Conservation (phyloP, 2,329 filamentous ascomycete species). For the Colletotrichum aenigma region DNA sequence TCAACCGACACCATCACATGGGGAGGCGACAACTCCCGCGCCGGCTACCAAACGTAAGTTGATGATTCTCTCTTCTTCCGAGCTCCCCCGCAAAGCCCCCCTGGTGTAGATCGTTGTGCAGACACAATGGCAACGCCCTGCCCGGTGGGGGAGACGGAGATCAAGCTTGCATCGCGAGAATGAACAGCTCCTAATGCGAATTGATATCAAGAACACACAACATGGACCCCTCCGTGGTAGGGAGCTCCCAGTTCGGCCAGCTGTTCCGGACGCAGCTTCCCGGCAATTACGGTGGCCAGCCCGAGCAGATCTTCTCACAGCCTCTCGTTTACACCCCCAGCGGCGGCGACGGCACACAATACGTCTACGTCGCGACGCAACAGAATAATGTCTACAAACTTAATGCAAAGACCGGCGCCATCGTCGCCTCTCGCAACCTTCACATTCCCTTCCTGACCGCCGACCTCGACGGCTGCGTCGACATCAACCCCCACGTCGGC, state of each 20-base stretch:
- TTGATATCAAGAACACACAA: conserved; percentile 54
- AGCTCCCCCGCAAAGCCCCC: not conserved
- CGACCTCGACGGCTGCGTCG: conserved; percentile 52
- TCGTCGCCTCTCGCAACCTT: conserved; percentile 51
- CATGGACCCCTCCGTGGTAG: conserved; percentile 64
- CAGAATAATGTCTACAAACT: conserved; percentile 64
- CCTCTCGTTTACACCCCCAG: conserved; percentile 54
- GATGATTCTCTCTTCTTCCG: not conserved
- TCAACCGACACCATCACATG: conserved; percentile 63
- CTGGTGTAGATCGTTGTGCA: not conserved
- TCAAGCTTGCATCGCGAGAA: not conserved
- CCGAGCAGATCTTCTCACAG: conserved; percentile 59
- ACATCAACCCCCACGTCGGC: conserved; percentile 51
- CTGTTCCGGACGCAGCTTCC: conserved; percentile 57
- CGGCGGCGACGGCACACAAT: conserved; percentile 47
- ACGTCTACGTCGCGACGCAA: conserved; percentile 59
- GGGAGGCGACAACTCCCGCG: conserved; percentile 60
- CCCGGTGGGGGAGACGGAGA: not conserved
- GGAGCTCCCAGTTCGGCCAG: conserved; percentile 57
- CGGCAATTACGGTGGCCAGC: conserved; percentile 51
- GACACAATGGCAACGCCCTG: not conserved
- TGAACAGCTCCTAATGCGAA: not conserved
- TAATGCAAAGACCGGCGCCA: conserved; percentile 56
- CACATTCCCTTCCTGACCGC: conserved; percentile 53
- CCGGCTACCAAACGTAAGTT: conserved; percentile 57